These are phyloP conservation scores for Lyophyllum atratum DNA, from an alignment of 768 basidiomycete genomes.

Conservation along the genomic window DNA sequence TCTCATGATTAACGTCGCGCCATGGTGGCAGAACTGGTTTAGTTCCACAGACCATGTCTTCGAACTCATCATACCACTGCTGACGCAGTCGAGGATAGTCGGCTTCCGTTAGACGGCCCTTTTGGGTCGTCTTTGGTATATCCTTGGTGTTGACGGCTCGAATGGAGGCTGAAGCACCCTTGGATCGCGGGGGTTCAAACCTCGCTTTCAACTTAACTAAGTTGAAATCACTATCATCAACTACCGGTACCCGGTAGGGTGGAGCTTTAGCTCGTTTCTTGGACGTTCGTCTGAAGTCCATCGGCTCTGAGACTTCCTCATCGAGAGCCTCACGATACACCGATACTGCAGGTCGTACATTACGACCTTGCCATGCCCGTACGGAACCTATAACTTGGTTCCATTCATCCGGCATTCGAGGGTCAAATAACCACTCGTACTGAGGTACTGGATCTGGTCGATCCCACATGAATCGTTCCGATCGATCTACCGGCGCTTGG, in stretches of 20 bases:
- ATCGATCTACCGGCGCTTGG: no score
- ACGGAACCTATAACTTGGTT: constrained; percentile 17
- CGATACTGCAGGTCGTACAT: background rate
- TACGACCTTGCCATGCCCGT: background rate
- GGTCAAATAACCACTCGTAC: background rate
- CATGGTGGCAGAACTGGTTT: constrained; percentile 31
- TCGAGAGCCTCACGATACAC: constrained; percentile 1
- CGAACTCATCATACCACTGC: constrained; percentile 21
- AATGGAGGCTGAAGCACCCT: background rate
- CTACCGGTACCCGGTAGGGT: background rate
- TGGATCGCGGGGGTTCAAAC: background rate
- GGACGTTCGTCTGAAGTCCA: background rate
- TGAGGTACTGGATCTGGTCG: background rate
- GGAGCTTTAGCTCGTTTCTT: background rate
- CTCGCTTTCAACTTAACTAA: background rate
- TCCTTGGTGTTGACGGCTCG: background rate
- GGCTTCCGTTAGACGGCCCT: background rate
- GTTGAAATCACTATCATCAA: background rate
- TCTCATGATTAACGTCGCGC: constrained; percentile 38
- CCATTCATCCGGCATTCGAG: constrained; percentile 22
- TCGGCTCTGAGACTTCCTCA: background rate
- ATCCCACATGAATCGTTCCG: background rate
- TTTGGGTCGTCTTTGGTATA: background rate
- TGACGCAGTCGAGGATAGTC: constrained; percentile 18
- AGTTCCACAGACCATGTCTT: constrained; percentile 24